Base-by-base conservation (phyloP, 1,284 basidiomycete species). In the Coniophora puteana region DNA sequence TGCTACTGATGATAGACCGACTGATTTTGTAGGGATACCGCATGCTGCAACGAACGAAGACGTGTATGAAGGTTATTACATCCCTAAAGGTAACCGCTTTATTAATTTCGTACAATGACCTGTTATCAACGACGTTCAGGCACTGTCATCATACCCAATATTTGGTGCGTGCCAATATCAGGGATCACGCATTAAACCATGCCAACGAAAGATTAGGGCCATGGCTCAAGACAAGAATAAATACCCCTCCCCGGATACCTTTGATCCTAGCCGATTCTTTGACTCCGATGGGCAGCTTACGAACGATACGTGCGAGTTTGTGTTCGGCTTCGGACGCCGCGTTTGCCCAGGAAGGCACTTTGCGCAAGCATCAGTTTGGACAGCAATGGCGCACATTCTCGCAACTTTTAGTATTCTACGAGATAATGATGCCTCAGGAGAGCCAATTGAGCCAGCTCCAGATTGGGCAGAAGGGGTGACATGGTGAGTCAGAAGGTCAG, bases 281-380 rank as follows among this genome's bases (percentile, higher is more conserved):
- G 21, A 43, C 20, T 29, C 45, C 23, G 36, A 53, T 38, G 59
- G 56, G 14, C 33, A 47, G 20, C 55, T 63, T 16, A 53, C 59
- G n/a, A 16, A 49, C n/a, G 59, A 63, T 38, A 40, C 37, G 27
- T 33, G 56, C 13, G 39, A 40, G 5, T 37, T 59, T 4, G 35
- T 44, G 16, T 63, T 59, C 14, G 57, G 57, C 25, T 63, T 59
- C 14, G 57, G 57, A 34, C 61, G 61, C 23, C 53, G 57, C 45
- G 38, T 54, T 24, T 63, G 54, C 36, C 18, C 36, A n/a, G 42
- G 42, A 13, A 30, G 37, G n/a, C 35, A 44, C 24, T 30, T 44
- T 13, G 42, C 42, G 8, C 25, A 44, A 12, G 31, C 32, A 16
- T 6, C 37, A 23, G 8, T 44, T 14, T 39, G 29, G 16, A 18